Percentiles rank a stretch among this genome's conserved stretches.
Conservation (phyloP, 2,329 filamentous ascomycete species). For the Mycosphaerella sp. region DNA sequence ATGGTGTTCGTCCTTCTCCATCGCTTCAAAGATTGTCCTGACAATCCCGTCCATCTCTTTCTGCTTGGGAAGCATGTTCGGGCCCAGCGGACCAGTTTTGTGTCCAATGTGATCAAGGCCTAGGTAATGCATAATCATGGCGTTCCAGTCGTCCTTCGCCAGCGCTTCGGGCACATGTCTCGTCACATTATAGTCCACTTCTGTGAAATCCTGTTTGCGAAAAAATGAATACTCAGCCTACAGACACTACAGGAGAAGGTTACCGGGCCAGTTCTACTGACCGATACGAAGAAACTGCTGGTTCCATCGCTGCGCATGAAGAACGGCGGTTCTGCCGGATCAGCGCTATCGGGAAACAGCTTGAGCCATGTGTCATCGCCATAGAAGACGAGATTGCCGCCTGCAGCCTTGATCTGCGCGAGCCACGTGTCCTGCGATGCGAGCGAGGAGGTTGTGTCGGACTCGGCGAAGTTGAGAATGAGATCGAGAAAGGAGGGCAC, state of each 20-base stretch:
- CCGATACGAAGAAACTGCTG: conserved; percentile 95
- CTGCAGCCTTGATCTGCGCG: conserved; percentile 75
- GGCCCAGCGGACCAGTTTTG: conserved; percentile 78
- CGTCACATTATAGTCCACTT: conserved; percentile 97
- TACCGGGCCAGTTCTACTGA: conserved; percentile 48
- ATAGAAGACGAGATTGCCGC: conserved; percentile 82
- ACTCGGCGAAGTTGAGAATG: conserved; percentile 93
- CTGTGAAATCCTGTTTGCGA: conserved; percentile 72
- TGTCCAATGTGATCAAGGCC: conserved; percentile 97
- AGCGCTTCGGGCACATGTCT: conserved; percentile 78
- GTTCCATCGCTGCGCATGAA: conserved; percentile 89
- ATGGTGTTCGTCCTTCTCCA: conserved; percentile 65
- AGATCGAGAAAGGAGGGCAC: conserved; percentile 98
- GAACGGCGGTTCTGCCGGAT: conserved; percentile 38
- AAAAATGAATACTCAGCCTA: conserved; percentile 33
- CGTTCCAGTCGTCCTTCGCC: conserved; percentile 74
- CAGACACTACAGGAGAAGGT: conserved; percentile 25
- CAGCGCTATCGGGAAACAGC: conserved; percentile 63
- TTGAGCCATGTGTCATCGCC: conserved; percentile 99
- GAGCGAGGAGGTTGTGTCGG: conserved; percentile 81
- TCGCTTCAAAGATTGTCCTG: conserved; percentile 65
- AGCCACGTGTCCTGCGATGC: conserved; percentile 92
- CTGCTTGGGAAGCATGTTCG: conserved; percentile 90
- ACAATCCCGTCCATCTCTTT: conserved; percentile 87
- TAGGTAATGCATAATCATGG: conserved; percentile 90